Conservation (phyloP, 345 rosid genomes). For the Populus davidiana region DNA sequence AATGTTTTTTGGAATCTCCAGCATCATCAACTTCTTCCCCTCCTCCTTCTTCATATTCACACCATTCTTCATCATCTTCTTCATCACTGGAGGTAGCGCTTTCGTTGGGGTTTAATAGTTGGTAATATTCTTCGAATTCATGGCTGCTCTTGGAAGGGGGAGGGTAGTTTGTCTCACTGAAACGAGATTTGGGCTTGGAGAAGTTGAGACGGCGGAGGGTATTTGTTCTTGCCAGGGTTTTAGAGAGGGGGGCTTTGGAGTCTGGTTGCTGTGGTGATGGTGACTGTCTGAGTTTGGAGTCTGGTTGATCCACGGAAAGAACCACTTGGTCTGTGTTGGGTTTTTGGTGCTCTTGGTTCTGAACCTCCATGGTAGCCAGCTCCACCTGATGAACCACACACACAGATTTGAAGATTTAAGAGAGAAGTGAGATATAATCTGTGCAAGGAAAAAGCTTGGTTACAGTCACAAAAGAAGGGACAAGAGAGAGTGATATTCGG, state of each 20-base stretch:
- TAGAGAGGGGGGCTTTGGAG: neutral
- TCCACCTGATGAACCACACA: too few relatives aligned
- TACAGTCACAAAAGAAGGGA: neutral
- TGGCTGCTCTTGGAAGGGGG: slow-evolving; percentile 9
- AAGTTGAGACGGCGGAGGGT: slow-evolving; percentile 33
- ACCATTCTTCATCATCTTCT: slow-evolving; percentile 32
- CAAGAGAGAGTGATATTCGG: too few relatives aligned
- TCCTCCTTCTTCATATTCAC: slow-evolving; percentile 4
- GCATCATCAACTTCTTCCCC: neutral
- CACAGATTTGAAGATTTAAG: neutral
- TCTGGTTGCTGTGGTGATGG: neutral
- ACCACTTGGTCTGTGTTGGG: slow-evolving; percentile 30
- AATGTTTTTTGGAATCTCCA: too few relatives aligned
- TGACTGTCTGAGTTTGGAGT: slow-evolving; percentile 2
- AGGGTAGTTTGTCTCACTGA: slow-evolving; percentile 27
- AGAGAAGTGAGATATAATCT: too few relatives aligned
- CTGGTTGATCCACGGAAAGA: slow-evolving; percentile 22
- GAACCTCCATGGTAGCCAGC: slow-evolving; percentile 6
- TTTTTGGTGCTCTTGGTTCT: neutral
- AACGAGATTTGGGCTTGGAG: slow-evolving; percentile 51
- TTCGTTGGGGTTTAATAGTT: neutral
- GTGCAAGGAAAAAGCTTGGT: neutral
- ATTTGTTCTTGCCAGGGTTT: slow-evolving; percentile 11
- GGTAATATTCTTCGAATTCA: slow-evolving; percentile 3
- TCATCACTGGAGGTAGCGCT: slow-evolving; percentile 8